A percentile compares a stretch with the other conserved stretches of the same genome.
Conservation (phyloP, 371 early-diverging fungal species). For the Syncephalastrum racemosum region DNA sequence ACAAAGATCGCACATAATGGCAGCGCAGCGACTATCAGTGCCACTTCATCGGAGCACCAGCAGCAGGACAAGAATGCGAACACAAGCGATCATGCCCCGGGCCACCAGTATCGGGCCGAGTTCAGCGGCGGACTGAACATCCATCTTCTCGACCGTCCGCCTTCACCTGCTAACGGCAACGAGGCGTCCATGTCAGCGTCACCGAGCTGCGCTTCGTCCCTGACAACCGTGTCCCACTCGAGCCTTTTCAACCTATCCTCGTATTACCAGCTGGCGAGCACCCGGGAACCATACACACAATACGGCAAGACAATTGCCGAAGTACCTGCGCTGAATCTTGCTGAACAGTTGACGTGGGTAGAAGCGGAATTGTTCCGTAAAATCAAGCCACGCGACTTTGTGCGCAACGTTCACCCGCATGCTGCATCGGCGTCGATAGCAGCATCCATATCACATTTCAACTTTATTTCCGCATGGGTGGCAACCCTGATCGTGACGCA, state of each 20-base stretch:
- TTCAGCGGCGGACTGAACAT: constrained; percentile 43
- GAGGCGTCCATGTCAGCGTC: constrained; percentile 11
- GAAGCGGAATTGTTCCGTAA: constrained; percentile 56
- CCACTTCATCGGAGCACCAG: background rate
- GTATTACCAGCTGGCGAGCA: background rate
- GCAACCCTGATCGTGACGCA: constrained; percentile 65
- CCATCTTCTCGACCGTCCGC: constrained; percentile 12
- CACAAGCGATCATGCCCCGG: background rate
- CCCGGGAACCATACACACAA: background rate
- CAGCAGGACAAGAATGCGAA: constrained; percentile 2
- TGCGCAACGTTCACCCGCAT: constrained; percentile 52
- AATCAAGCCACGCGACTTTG: constrained; percentile 58
- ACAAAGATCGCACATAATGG: no score
- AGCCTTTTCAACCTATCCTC: background rate
- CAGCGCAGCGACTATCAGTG: no score
- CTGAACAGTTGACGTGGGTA: constrained; percentile 66
- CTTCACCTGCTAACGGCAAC: no score
- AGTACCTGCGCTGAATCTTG: constrained; percentile 44
- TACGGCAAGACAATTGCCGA: constrained; percentile 38
- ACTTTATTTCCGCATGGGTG: constrained; percentile 68
- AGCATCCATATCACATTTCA: constrained; percentile 61
- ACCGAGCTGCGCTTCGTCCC: constrained; percentile 23
- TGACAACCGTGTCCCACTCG: background rate
- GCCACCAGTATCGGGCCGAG: constrained; percentile 26
- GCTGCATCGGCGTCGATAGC: constrained; percentile 27